These are phyloP conservation scores for Isatis tinctoria DNA, from an alignment of 345 rosid species.

Conservation along the genomic window DNA sequence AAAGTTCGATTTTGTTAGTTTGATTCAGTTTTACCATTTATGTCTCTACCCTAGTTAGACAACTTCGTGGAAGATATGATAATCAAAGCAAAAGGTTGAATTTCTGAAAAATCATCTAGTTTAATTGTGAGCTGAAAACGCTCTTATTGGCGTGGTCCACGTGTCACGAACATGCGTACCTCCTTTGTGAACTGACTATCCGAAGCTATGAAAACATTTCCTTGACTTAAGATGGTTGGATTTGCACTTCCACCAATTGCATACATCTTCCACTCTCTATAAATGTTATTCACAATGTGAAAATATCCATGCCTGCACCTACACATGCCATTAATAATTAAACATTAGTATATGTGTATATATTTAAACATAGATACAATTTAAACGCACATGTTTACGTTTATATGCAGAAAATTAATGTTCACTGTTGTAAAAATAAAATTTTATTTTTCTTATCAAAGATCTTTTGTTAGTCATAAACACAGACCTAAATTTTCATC, in stretches of 20 bases:
- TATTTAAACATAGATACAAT: background rate
- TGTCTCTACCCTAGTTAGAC: too few relatives aligned
- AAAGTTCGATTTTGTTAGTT: too few relatives aligned
- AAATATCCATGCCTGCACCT: conserved; percentile 73
- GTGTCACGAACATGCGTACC: conserved; percentile 33
- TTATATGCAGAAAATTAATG: background rate
- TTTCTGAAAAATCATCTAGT: too few relatives aligned
- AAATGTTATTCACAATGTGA: conserved; percentile 62
- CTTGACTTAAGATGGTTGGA: conserved; percentile 73
- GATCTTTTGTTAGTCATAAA: too few relatives aligned
- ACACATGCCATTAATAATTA: background rate
- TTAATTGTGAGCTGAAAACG: background rate
- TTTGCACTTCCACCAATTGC: conserved; percentile 74
- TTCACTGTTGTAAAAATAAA: too few relatives aligned
- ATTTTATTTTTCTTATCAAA: too few relatives aligned
- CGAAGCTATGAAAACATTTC: conserved; percentile 58
- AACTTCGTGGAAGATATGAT: too few relatives aligned
- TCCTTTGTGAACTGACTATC: conserved; percentile 41
- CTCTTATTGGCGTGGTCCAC: background rate
- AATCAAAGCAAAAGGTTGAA: too few relatives aligned
- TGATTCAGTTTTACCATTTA: too few relatives aligned
- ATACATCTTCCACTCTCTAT: conserved; percentile 60
- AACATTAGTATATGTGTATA: background rate
- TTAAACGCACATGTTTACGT: background rate
- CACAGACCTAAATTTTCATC: too few relatives aligned